These are phyloP conservation scores for Combretum micranthum DNA, from an alignment of 345 rosid genomes.

Conservation along the genomic window DNA sequence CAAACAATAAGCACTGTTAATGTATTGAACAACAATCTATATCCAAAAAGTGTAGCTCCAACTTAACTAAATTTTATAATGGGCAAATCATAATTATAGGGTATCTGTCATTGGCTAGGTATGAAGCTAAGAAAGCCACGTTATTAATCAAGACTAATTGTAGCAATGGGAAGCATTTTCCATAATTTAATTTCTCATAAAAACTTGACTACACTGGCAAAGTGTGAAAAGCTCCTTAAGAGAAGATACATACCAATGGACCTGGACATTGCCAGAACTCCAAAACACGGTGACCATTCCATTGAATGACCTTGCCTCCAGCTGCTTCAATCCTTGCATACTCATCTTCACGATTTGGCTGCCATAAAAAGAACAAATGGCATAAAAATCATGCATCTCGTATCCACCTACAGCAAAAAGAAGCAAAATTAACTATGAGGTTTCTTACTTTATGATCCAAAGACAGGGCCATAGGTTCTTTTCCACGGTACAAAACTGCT, in stretches of 20 bases:
- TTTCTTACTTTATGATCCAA: constrained; percentile 83
- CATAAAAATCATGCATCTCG: neutral
- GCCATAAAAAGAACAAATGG: constrained; percentile 16
- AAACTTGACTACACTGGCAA: neutral
- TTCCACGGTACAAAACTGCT: constrained; percentile 91
- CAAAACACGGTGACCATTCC: constrained; percentile 97
- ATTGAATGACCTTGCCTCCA: constrained; percentile 94
- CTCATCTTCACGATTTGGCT: constrained; percentile 98
- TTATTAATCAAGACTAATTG: neutral
- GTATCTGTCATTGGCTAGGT: no score
- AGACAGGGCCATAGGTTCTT: constrained; percentile 83
- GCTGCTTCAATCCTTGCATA: constrained; percentile 92
- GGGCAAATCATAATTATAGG: no score
- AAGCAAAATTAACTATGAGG: constrained; percentile 2
- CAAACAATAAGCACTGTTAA: constrained; percentile 8
- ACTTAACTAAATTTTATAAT: no score
- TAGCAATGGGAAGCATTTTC: neutral
- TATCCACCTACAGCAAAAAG: neutral
- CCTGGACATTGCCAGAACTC: constrained; percentile 98
- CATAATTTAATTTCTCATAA: neutral
- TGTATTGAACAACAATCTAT: no score
- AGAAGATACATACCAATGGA: constrained; percentile 61
- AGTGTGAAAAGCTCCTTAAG: neutral
- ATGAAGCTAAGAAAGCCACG: no score
- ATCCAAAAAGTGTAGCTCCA: no score